Evolutionary conservation across 2,329 filamentous ascomycete species (phyloP).

Genomic region (Biscogniauxia marginata): DNA sequence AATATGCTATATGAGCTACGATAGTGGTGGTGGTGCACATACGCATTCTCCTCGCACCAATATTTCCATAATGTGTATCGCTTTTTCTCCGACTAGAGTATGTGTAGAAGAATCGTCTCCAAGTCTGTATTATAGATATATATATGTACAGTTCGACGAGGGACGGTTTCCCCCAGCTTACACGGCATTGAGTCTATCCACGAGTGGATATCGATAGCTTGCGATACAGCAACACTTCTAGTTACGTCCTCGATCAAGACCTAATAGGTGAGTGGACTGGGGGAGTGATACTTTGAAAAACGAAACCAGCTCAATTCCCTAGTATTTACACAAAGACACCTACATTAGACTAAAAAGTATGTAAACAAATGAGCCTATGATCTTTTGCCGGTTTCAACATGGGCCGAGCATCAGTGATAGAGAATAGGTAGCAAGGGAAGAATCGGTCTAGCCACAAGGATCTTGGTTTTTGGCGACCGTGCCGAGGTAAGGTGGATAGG

Average conservation of each 20-base stretch:
- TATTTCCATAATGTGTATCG: too few relatives aligned
- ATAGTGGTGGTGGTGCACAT: too few relatives aligned
- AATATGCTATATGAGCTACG: too few relatives aligned
- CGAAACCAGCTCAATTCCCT: neutral
- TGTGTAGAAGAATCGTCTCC: too few relatives aligned
- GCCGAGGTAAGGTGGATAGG: neutral
- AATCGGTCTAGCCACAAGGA: neutral
- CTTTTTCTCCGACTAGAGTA: too few relatives aligned
- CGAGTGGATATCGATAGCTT: neutral
- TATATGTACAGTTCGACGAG: neutral
- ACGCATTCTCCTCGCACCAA: too few relatives aligned
- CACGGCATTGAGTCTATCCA: neutral
- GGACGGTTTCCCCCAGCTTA: neutral
- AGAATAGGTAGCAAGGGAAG: neutral
- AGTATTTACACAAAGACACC: neutral
- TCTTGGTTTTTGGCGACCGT: neutral
- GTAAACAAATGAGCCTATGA: neutral
- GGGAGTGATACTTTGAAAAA: neutral
- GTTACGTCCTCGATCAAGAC: neutral
- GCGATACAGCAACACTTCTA: neutral
- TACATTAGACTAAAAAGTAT: neutral
- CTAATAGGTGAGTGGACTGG: neutral
- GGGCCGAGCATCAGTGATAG: neutral
- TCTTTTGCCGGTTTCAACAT: neutral
- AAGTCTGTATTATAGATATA: neutral